Conservation (phyloP, 805 yeast genomes). For the Yarrowia divulgata region DNA sequence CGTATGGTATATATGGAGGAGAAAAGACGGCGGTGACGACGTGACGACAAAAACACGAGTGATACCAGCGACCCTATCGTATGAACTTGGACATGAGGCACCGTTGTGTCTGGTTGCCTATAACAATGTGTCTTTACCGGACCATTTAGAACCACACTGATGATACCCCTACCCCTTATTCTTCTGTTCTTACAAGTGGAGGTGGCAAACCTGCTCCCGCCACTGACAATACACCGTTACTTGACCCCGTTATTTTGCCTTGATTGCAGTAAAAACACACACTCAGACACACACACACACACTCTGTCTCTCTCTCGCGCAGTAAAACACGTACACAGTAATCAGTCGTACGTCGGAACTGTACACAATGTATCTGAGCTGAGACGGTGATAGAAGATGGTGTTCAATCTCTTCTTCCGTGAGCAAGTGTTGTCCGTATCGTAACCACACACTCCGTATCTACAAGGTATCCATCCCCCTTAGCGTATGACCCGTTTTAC, state of each 20-base stretch:
- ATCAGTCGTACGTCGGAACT: constrained; percentile 2
- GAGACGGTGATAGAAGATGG: not conserved
- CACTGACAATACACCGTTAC: constrained; percentile 14
- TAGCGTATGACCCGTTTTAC: not conserved
- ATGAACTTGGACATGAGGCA: not conserved
- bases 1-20: constrained; percentile 20
- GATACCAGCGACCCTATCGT: constrained; percentile 2
- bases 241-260: constrained; percentile 7
- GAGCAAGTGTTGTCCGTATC: not conserved
- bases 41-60: not conserved
- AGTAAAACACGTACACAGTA: constrained; percentile 14
- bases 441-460: not conserved
- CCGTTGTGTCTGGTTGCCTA: too few species aligned
- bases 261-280: constrained; percentile 5
- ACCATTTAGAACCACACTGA: not conserved
- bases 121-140: too few species aligned
- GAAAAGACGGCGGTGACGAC: not conserved
- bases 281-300: too few species aligned
- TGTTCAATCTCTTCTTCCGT: not conserved
- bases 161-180: constrained; percentile 11
- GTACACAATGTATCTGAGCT: not conserved
- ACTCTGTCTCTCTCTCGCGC: not conserved
- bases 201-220: not conserved
- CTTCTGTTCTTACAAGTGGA: not conserved
- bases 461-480: too few species aligned